phyloP scores from a whole-genome alignment of 345 rosid genomes.

The Acer negundo region DNA sequence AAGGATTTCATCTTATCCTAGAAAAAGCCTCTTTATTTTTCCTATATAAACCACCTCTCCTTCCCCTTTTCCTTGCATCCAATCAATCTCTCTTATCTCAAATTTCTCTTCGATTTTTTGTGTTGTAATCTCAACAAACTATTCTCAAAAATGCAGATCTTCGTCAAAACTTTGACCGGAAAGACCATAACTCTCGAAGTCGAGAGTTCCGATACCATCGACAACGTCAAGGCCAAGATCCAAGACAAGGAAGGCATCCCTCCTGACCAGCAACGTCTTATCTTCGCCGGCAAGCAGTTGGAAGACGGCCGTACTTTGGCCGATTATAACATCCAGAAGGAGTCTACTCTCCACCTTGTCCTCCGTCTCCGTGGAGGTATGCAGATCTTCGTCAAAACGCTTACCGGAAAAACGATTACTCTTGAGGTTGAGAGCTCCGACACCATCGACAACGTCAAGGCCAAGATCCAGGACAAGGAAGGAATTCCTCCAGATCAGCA shows the following conservation, averaged over 20 bases:
- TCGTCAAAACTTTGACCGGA: conserved; percentile 17
- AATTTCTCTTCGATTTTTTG: too few species aligned
- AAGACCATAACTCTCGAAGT: conserved; percentile 20
- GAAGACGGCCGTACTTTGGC: conserved; percentile 23
- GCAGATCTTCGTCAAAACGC: conserved; percentile 23
- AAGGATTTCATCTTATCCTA: not conserved
- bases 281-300: conserved; percentile 16
- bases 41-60: conserved; percentile 2
- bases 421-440: conserved; percentile 21
- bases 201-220: conserved; percentile 20
- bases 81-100: not conserved
- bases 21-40: not conserved
- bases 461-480: conserved; percentile 24
- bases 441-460: conserved; percentile 22
- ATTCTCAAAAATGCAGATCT: conserved; percentile 18
- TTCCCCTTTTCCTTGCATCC: not conserved
- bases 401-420: conserved; percentile 16
- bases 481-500: conserved; percentile 19
- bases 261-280: conserved; percentile 8
- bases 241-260: conserved; percentile 24
- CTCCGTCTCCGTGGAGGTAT: conserved; percentile 15
- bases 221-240: conserved; percentile 23
- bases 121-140: too few species aligned
- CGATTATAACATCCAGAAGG: conserved; percentile 19
- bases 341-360: conserved; percentile 17